Conservation (phyloP, 352 stramenopile species). For the Pythium periplocum region DNA sequence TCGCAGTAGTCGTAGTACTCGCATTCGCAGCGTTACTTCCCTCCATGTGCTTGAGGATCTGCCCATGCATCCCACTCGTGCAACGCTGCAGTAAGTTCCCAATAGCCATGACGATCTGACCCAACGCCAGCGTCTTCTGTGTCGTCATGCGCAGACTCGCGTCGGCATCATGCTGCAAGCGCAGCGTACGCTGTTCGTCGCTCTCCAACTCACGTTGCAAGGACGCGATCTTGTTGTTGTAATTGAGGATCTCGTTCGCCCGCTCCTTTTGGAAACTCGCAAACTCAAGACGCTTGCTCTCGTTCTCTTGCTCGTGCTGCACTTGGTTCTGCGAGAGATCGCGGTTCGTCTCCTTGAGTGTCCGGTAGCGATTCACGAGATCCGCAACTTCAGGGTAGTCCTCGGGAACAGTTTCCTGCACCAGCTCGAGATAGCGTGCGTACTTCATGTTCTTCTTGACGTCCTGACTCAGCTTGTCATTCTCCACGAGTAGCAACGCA, state of each 20-base stretch:
- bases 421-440: conserved; percentile 81
- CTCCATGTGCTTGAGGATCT: conserved; percentile 87
- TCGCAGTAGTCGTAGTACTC: neutral
- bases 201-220: conserved; percentile 78
- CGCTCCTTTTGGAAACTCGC: conserved; percentile 85
- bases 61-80: conserved; percentile 80
- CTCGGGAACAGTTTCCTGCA: conserved; percentile 87
- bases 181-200: conserved; percentile 60
- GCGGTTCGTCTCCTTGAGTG: conserved; percentile 87
- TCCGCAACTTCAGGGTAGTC: conserved; percentile 91
- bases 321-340: conserved; percentile 72
- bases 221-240: conserved; percentile 88
- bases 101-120: conserved; percentile 88
- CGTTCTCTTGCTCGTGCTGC: conserved; percentile 83
- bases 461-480: conserved; percentile 53
- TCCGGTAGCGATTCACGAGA: conserved; percentile 90
- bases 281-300: conserved; percentile 78
- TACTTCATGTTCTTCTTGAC: conserved; percentile 86
- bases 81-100: conserved; percentile 78
- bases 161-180: conserved; percentile 86
- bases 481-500: conserved; percentile 54
- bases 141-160: conserved; percentile 83
- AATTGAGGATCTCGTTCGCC: conserved; percentile 90
- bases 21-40: conserved; percentile 28
- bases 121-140: conserved; percentile 88